Evolutionary conservation across 352 stramenopile species (phyloP).

Genomic region (Phytophthora hibernalis): DNA sequence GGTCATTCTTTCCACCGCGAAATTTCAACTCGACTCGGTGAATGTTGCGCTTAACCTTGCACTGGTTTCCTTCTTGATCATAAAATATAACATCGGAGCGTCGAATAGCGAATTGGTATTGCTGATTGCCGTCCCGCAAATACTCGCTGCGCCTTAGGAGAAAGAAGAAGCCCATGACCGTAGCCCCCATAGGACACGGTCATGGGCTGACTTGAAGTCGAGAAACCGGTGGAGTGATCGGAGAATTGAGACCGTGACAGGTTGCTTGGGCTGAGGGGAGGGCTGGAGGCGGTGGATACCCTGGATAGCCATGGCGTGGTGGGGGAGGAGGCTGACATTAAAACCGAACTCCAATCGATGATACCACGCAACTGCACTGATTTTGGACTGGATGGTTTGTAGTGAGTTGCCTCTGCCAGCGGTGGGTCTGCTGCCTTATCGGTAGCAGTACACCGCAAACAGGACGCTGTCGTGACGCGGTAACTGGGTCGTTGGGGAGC

Average conservation of each 20-base stretch:
- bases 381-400: no score
- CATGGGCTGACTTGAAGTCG: slow-evolving; percentile 29
- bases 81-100: not conserved
- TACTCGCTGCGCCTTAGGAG: no score
- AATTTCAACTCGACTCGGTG: slow-evolving; percentile 15
- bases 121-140: no score
- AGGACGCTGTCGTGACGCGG: slow-evolving; percentile 10
- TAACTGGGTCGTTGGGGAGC: not conserved
- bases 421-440: not conserved
- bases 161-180: no score
- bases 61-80: not conserved
- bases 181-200: slow-evolving; percentile 44
- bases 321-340: no score
- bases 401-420: slow-evolving; percentile 21
- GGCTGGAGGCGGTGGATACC: slow-evolving; percentile 32
- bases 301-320: slow-evolving; percentile 28
- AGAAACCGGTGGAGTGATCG: slow-evolving; percentile 4
- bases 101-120: slow-evolving; percentile 30
- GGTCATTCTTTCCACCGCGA: slow-evolving; percentile 35
- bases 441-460: slow-evolving; percentile 19
- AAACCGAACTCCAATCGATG: no score
- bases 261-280: slow-evolving; percentile 11
- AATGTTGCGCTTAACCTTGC: not conserved
- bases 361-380: no score
- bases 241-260: slow-evolving; percentile 27